These are phyloP conservation scores for Cronartium ribicola DNA, from an alignment of 1,284 basidiomycete genomes.

Conservation along the genomic window DNA sequence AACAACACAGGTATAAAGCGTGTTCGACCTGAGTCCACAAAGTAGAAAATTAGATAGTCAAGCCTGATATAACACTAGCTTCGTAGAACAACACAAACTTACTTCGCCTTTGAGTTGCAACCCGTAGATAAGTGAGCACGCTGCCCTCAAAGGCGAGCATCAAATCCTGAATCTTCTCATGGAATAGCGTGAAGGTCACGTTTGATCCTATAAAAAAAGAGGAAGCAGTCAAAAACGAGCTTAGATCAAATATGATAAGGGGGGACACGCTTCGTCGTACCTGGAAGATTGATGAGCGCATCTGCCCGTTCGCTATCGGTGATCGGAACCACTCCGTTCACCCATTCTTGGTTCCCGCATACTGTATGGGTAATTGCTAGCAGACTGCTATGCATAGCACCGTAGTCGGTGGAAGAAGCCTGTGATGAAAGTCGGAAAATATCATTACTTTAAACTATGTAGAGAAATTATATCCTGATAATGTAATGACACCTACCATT, in stretches of 20 bases:
- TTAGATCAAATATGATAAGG: not conserved
- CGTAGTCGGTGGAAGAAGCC: slow-evolving; percentile 39
- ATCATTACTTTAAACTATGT: not conserved
- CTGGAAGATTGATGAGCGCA: slow-evolving; percentile 26
- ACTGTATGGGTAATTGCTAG: slow-evolving; percentile 70
- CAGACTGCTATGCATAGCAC: slow-evolving; percentile 68
- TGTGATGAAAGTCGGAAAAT: slow-evolving; percentile 1
- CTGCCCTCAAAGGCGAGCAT: slow-evolving; percentile 24
- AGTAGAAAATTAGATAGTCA: not conserved
- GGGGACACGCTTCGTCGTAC: slow-evolving; percentile 2
- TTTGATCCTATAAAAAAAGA: slow-evolving; percentile 19
- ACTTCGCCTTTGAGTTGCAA: slow-evolving; percentile 37
- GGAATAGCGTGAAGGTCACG: slow-evolving; percentile 29
- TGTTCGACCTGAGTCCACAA: slow-evolving; percentile 13
- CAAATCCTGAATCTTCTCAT: slow-evolving; percentile 37
- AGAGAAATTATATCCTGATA: not conserved
- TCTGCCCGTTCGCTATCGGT: slow-evolving; percentile 36
- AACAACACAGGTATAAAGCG: slow-evolving; percentile 36
- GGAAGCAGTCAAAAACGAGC: not conserved
- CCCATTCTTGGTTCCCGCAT: slow-evolving; percentile 63
- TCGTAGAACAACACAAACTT: not conserved
- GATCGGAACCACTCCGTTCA: slow-evolving; percentile 17
- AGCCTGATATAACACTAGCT: not conserved
- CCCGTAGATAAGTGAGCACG: slow-evolving; percentile 34
- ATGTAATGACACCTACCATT: slow-evolving; percentile 58